Base-by-base conservation (phyloP, 2,329 filamentous ascomycete species). In the Coniella lustricola region DNA sequence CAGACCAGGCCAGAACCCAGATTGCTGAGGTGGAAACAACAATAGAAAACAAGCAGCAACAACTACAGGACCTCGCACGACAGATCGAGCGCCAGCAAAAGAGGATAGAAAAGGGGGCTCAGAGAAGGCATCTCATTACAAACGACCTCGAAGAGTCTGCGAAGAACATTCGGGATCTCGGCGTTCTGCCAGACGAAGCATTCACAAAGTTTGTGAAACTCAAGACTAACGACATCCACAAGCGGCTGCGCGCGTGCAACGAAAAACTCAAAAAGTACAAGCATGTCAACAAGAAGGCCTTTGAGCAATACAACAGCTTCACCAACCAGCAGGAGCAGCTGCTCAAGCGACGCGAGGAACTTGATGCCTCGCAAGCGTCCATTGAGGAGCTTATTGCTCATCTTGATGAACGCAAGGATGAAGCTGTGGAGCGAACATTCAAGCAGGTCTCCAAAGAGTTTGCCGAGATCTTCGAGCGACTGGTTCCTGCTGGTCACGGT, bases 231-330 rank as follows among this genome's bases (percentile, higher is more conserved):
- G 80, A 76, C 74, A 79, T 81, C 51, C 72, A 73, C n/a, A 71
- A 71, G 35, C 83, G 84, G 49, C 79, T 97, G 20, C 90, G 93
- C 69, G 94, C 90, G 61, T 89, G 91, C 60, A 94, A 95, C 55
- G 88, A 95, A 58, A 83, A 87, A 0, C 75, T 97, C 47, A 97
- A 97, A 71, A 95, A 96, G 64, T 97, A 93, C 70, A 89, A 90
- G 48, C 89, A 96, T 60, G 90, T 98, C 70, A 98, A 98, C 78
- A 98, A 97, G 72, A 97, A 98, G 70, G 93, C 93, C 0, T 95
- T 97, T 63, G 94, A 98, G 68, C 93, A 98, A 66, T 98, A 97
- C 72, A 94, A 91, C 70, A 95, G 84, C 69, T 98, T 97, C 65
- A 96, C 91, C 7, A 86, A 84, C 44, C 89, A 96, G 67, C 85